A percentile compares a stretch with the other conserved stretches of the same genome.
phyloP scores from a whole-genome alignment of 306 rosid genomes.

The Spatholobus suberectus region DNA sequence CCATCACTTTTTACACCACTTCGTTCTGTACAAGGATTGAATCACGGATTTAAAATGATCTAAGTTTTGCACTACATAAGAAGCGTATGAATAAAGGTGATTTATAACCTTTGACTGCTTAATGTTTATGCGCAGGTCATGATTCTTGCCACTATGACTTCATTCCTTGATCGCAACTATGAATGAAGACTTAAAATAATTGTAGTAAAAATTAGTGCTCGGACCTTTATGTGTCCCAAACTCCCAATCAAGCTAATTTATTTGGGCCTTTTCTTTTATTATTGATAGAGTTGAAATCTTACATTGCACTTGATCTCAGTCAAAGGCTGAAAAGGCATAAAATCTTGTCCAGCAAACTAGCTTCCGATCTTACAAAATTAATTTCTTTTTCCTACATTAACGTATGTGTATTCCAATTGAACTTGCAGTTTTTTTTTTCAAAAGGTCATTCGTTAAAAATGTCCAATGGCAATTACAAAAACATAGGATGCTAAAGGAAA shows the following conservation, averaged over 20 bases:
- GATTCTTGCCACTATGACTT: conserved; percentile 65
- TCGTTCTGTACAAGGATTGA: background rate
- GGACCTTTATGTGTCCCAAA: background rate
- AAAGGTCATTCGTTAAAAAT: no score
- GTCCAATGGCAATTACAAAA: no score
- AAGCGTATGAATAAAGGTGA: background rate
- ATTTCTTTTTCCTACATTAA: background rate
- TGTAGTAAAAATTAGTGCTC: conserved; percentile 12
- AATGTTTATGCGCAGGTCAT: conserved; percentile 56
- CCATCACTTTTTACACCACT: background rate
- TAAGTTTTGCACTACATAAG: background rate
- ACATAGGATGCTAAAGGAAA: no score
- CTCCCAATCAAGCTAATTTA: background rate
- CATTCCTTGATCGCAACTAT: conserved; percentile 46
- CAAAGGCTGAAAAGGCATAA: background rate
- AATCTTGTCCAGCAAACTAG: no score
- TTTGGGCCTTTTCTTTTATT: background rate
- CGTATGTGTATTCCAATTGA: background rate
- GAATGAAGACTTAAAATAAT: conserved; percentile 11
- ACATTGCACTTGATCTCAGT: background rate
- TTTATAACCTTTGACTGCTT: background rate
- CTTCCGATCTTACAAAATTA: no score
- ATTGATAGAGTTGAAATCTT: background rate
- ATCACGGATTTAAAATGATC: background rate
- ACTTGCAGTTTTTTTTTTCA: no score